Conservation (phyloP, 495 filamentous ascomycete genomes). For the Pyrenopolyporus hunteri region DNA sequence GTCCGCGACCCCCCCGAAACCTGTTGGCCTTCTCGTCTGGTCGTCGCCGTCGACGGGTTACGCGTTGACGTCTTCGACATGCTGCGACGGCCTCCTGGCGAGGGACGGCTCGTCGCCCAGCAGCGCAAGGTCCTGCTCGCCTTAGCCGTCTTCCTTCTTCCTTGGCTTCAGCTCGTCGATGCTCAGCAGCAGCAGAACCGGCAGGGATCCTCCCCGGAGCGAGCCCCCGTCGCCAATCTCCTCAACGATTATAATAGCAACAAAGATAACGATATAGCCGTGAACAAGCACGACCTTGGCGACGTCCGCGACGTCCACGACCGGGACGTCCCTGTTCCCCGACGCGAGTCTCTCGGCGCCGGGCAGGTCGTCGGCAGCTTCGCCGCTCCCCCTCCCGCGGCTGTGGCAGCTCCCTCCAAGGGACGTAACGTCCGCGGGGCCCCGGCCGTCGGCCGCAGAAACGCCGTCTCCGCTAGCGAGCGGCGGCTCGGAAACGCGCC, state of each 20-base stretch:
- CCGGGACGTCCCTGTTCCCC: constrained; percentile 25
- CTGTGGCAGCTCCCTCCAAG: constrained; percentile 35
- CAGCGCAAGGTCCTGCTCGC: constrained; percentile 55
- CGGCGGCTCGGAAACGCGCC: constrained; percentile 48
- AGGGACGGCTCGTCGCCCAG: constrained; percentile 52
- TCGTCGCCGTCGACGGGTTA: constrained; percentile 22
- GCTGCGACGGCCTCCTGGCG: constrained; percentile 63
- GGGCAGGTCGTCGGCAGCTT: constrained; percentile 22
- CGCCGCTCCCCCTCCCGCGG: too few species aligned
- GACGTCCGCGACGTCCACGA: too few species aligned
- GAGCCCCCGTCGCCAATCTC: constrained; percentile 38
- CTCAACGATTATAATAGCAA: constrained; percentile 43
- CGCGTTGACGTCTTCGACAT: constrained; percentile 57
- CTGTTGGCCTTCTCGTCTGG: too few species aligned
- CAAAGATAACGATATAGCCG: constrained; percentile 27
- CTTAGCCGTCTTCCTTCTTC: constrained; percentile 57
- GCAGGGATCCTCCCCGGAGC: constrained; percentile 36
- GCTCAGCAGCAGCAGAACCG: constrained; percentile 63
- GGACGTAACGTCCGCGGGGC: constrained; percentile 35
- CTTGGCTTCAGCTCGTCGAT: constrained; percentile 58
- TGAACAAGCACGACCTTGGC: constrained; percentile 29
- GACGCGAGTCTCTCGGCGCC: constrained; percentile 41
- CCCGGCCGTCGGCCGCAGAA: constrained; percentile 20
- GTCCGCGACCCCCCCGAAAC: too few species aligned
- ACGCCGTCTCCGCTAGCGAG: constrained; percentile 38